Base-by-base conservation (phyloP, 2,329 filamentous ascomycete species). In the Claviceps fusiformis region DNA sequence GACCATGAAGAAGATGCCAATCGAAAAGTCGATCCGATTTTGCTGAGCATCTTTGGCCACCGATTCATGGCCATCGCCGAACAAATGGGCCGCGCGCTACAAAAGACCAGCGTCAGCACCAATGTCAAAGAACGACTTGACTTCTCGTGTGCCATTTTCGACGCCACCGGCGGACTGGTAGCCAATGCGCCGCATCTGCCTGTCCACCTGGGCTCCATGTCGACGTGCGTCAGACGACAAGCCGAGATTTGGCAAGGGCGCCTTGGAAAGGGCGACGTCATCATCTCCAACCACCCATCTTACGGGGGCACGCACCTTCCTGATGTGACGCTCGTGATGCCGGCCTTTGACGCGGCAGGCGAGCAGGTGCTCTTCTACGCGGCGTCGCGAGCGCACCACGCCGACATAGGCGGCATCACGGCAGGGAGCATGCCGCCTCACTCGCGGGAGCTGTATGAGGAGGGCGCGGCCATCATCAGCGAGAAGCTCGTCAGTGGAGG, bases 31-130 rank as follows among this genome's bases (percentile, higher is more conserved):
- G 85, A 91, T 63, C 87, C 87, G 0, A 88, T 92, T 61, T 79
- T 89, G 71, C 75, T 92, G 3, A 87, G 82, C 61, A 87, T 92
- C 55, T 91, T 92, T 62, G 86, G 85, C 0, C 86, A 91, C 66
- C 78, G 87, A 7, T 92, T 92, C 71, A 91, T 92, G 87, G 84
- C 85, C 2, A 89, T 91, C 61, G 87, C 87, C 0, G 87, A 92
- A 66, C 87, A 91, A 63, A 91, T 91, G 87, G 87, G 87, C 1
- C 76, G 86, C 50, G 84, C 85, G 11, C 68, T 92, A 31, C 87
- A 92, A 64, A 91, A 91, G 71, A 90, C 86, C 0, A 86, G 83
- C 62, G 85, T 91, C 50, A 87, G 82, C 61, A 89, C 85, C 1
- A 92, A 92, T 60, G 86, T 92, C 64, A 87, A 93, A 61, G 88